Conservation (phyloP, 345 rosid species). For the Gossypium longicalyx region DNA sequence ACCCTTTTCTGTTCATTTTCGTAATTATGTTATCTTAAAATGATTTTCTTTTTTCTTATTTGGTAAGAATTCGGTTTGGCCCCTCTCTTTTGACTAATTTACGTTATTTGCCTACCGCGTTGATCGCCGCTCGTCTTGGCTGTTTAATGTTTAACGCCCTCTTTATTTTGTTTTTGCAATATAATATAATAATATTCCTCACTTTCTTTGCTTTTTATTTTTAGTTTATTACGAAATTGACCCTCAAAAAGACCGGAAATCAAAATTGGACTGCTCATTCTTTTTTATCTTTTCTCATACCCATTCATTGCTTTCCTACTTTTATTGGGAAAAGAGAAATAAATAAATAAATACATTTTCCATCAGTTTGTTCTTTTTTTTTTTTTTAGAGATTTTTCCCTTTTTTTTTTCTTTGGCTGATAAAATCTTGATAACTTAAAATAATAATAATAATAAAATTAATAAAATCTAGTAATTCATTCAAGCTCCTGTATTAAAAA, state of each 20-base stretch:
- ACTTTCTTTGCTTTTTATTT: neutral
- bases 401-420: neutral
- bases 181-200: neutral
- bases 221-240: neutral
- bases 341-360: too few species aligned
- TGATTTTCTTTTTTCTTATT: neutral
- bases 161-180: neutral
- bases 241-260: neutral
- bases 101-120: conserved; percentile 18
- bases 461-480: too few species aligned
- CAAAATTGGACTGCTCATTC: neutral
- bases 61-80: conserved; percentile 18
- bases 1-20: neutral
- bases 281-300: neutral
- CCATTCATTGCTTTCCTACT: neutral
- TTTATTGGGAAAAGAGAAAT: neutral
- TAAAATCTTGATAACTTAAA: too few species aligned
- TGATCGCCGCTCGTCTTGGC: conserved; percentile 21
- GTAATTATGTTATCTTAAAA: too few species aligned
- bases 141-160: neutral
- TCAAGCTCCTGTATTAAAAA: too few species aligned
- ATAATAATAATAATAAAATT: too few species aligned
- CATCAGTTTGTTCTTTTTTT: neutral
- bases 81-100: conserved; percentile 27
- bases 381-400: too few species aligned